Conservation (phyloP, 192 early-diverging fungal species). For the Chytriomyces confervae region DNA sequence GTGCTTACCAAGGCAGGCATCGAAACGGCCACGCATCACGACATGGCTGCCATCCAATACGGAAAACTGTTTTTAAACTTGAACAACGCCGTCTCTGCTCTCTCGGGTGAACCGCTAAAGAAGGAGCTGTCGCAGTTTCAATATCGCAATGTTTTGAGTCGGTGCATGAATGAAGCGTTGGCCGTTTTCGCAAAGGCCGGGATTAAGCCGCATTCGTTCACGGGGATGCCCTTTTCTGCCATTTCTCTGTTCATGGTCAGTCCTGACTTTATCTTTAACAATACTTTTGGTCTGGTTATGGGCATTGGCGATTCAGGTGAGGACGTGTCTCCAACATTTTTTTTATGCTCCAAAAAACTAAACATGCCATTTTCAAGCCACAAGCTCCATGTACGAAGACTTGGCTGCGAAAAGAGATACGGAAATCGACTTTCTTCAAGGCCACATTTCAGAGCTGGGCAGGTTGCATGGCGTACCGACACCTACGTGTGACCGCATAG, state of each 20-base stretch:
- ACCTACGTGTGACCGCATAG: conserved; percentile 47
- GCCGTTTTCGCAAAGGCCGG: conserved; percentile 40
- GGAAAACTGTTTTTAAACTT: conserved; percentile 55
- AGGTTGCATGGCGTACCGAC: conserved; percentile 34
- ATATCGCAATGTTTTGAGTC: conserved; percentile 40
- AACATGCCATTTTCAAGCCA: conserved; percentile 32
- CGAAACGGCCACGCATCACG: conserved; percentile 16
- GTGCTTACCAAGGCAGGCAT: conserved; percentile 39
- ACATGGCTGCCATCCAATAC: conserved; percentile 48
- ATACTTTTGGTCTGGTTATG: conserved; percentile 30
- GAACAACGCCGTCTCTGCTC: conserved; percentile 53
- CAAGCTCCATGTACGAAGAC: conserved; percentile 55
- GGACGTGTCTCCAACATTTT: background rate
- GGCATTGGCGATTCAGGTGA: conserved; percentile 39
- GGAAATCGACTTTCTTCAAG: conserved; percentile 56
- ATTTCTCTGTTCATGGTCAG: conserved; percentile 38
- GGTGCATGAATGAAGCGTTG: conserved; percentile 49
- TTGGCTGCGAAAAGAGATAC: conserved; percentile 41
- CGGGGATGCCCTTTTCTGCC: conserved; percentile 29
- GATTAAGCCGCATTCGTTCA: conserved; percentile 50
- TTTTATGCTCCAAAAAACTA: conserved; percentile 5
- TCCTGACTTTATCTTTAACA: conserved; percentile 44
- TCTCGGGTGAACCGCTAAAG: conserved; percentile 43
- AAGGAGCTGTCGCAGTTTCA: conserved; percentile 39
- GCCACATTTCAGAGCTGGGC: conserved; percentile 45